Evolutionary conservation across 257 asterid genomes (phyloP).

Genomic region (Nicotiana obtusifolia): DNA sequence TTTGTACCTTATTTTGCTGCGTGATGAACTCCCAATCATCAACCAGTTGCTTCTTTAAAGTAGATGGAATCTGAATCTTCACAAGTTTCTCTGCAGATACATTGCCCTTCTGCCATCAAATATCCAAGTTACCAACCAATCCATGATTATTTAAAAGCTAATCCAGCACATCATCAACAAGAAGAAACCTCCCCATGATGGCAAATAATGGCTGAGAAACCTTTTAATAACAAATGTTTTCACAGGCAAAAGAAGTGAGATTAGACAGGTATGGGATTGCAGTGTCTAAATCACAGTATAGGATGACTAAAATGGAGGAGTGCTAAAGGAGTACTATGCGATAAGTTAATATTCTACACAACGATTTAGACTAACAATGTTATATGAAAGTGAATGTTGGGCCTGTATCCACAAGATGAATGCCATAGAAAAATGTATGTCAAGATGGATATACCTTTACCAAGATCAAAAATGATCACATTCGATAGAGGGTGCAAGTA

Average conservation of each 20-base stretch:
- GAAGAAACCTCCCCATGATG: background rate
- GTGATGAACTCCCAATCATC: slow-evolving; percentile 80
- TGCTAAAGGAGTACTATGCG: background rate
- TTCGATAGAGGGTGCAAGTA: too few relatives aligned
- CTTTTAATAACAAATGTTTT: background rate
- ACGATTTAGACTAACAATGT: background rate
- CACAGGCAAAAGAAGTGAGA: background rate
- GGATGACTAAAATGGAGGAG: background rate
- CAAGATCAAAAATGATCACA: too few relatives aligned
- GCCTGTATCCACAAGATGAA: background rate
- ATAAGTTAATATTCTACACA: background rate
- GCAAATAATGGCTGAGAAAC: background rate
- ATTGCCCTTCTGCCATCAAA: slow-evolving; percentile 38
- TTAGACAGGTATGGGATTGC: background rate
- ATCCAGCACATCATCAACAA: background rate
- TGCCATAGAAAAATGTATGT: background rate
- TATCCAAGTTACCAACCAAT: background rate
- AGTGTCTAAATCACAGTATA: background rate
- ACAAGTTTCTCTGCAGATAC: slow-evolving; percentile 50
- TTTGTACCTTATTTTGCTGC: slow-evolving; percentile 75
- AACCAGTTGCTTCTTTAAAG: slow-evolving; percentile 70
- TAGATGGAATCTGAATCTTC: slow-evolving; percentile 65
- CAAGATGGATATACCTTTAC: background rate
- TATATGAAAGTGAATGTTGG: background rate
- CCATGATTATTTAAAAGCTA: background rate